These are phyloP conservation scores for Cercophora samala DNA, from an alignment of 495 filamentous ascomycete genomes.

Conservation along the genomic window DNA sequence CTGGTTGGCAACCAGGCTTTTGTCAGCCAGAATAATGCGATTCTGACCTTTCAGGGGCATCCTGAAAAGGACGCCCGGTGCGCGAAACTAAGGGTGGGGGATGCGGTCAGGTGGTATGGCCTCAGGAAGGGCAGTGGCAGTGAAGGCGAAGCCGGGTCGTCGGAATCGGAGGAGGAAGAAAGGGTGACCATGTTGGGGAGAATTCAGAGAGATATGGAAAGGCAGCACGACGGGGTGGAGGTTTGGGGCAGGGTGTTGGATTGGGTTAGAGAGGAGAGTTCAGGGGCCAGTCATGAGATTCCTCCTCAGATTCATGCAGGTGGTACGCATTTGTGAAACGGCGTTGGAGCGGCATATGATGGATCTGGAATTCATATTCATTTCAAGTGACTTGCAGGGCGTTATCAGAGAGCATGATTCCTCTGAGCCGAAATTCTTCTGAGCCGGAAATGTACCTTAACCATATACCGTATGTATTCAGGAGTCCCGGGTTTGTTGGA, in stretches of 20 bases:
- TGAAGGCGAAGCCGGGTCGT: conserved; percentile 14
- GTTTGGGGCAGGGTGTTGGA: conserved; percentile 44
- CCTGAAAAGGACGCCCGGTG: conserved; percentile 47
- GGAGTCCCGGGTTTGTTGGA: too few species aligned
- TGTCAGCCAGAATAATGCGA: conserved; percentile 38
- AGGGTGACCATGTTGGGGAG: conserved; percentile 15
- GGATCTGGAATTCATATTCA: not conserved
- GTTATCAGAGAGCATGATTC: not conserved
- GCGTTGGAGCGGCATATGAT: not conserved
- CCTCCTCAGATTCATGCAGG: not conserved
- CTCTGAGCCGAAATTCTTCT: too few species aligned
- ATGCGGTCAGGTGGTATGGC: conserved; percentile 42
- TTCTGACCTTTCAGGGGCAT: conserved; percentile 50
- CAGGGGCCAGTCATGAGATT: not conserved
- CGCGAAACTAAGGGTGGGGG: conserved; percentile 38
- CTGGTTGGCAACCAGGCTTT: conserved; percentile 42
- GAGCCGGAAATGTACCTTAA: too few species aligned
- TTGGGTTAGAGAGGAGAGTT: conserved; percentile 36
- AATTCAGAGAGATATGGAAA: conserved; percentile 27
- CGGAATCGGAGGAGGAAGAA: not conserved
- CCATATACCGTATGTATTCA: too few species aligned
- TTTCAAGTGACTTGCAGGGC: not conserved
- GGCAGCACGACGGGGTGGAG: conserved; percentile 40
- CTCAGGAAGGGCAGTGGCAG: conserved; percentile 24
- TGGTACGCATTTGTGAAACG: conserved; percentile 3